Base-by-base conservation (phyloP, 345 rosid genomes). In the Nasturtium officinale region DNA sequence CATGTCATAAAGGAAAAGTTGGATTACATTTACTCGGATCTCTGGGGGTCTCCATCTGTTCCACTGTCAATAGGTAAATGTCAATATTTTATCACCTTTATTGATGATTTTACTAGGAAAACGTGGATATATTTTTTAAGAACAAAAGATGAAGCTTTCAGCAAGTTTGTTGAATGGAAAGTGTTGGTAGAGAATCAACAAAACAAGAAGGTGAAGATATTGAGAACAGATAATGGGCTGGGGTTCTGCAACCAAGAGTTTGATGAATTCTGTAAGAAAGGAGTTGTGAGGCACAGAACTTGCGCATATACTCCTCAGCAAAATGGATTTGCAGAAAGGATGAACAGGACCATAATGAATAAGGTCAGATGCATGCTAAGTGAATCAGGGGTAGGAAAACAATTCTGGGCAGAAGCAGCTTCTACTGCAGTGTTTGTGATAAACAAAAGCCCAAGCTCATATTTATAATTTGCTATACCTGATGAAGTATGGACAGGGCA, bases 61-160 rank as follows among this genome's bases (percentile, higher is more conserved):
- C 16, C 6, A 0, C 1, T 4, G 0, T 40, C 45, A 0, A 0
- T 40, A 0, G 45, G 45, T 12, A 1, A 0, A 0, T 40, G n/a
- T 4, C 45, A 40, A 13, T 40, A 40, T 6, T 40, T 40, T 2
- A 12, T 40, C 1, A 40, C 2, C 6, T 40, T 40, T 7, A 40
- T 6, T 0, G 16, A 40, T 40, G 45, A 40, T 1, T 40, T 4
- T 9, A 40, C 0, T 0, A 40, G 6, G 0, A 40, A 40, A 13
- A 16, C 13, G 1, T 40, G 16, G 45, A 5, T 40, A 3, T 40
- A 40, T 0, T 40, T 40, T 2, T 12, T 40, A 16, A 40, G 13
- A 0, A 40, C 1, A 2, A 40, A 40, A 5, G n/a, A 40, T 40
- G 45, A 40, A 13, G 45, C 45, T 5, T 40, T 40, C 0, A 1